Evolutionary conservation across 73 alveolate species (phyloP), one percentile per base, ranked within the genome.

Genomic region (Tetrahymena thermophila): DNA sequence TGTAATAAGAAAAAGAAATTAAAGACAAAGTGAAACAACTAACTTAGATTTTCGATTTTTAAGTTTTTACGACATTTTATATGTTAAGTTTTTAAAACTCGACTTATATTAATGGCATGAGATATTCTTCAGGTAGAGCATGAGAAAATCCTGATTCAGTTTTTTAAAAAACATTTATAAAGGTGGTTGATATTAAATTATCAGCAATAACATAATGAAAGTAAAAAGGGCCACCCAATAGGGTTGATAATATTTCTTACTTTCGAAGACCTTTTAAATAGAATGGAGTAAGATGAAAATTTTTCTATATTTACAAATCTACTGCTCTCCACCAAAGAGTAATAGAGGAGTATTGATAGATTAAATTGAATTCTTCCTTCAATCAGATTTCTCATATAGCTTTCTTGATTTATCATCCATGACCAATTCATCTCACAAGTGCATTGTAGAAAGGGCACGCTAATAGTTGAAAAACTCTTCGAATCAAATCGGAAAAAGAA

Each of bases 381-480:
- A 71, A 71, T 71, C 89, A 71, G 37, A 71, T 25, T 71, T n/a
- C 89, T 25, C 89, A 71, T 71, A 19, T 8, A 71, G 89, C 89
- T 71, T 8, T n/a, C 89, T 71, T 71, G 89, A 71, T 31, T 71
- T 34, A 71, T 71, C 89, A 71, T 71, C 89, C 89, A 71, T 71
- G 89, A 71, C 37, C 89, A 56, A n/a, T 17, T 71, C 42, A 71
- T 25, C 21, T 13, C 89, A 71, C 1, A 71, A 71, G 89, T 71
- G 89, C 89, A 71, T 71, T 71, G 89, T 71, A 71, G 89, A 71
- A 71, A 71, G 89, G 89, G 89, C 89, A 71, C 89, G 37, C 17
- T 23, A 71, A 4, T 28, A 71, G 89, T 71, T 71, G 89, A 71
- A 40, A 40, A 71, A 71, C 17, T 4, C 35, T 23, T 0, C 89